Evolutionary conservation across 2,329 filamentous ascomycete genomes (phyloP), one percentile per base, ranked within the genome.

Genomic region (Mollisiaceae sp.): DNA sequence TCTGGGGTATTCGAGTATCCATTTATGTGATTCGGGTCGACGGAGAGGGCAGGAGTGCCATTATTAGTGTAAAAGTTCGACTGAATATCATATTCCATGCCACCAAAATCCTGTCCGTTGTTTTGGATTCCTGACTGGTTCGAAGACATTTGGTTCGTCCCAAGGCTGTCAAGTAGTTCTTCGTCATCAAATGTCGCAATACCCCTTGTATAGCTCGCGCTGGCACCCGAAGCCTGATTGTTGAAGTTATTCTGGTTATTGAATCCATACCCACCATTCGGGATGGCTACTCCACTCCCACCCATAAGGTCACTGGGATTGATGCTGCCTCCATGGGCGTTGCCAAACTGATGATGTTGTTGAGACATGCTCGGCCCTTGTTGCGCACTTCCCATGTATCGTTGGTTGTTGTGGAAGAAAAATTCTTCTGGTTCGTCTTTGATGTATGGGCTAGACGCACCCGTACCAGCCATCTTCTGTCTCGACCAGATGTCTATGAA

Each of bases 1-100:
- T 98, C 94, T 3, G 94, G 94, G 1, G 94, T 97, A 77, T 92
- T 92, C 22, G 94, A 97, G 78, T 91, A 98, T 67, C 92, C 88
- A 74, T 91, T 90, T 75, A 93, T 88, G 65, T 91, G 89, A 57
- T 85, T 75, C 24, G 84, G 86, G 69, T 91, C 89, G 72, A 90
- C 85, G 66, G 88, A 85, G 43, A 90, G 78, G 39, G 82, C 79
- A 65, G 81, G 75, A 66, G 82, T 83, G 59, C 80, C 83, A 65
- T 90, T 88, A 60, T 78, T 76, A 62, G 78, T 73, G 72, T 86
- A 89, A 20, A 85, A 80, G 59, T 80, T 80, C 63, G 86, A 84
- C 38, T 80, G 76, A 71, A 85, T 89, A 66, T 82, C 81, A 77
- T 91, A 88, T 62, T 82, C 82, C 70, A 85, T 80, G 43, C 81